phyloP scores from a whole-genome alignment of 1,284 basidiomycete species.

The Vanrija humicola region DNA sequence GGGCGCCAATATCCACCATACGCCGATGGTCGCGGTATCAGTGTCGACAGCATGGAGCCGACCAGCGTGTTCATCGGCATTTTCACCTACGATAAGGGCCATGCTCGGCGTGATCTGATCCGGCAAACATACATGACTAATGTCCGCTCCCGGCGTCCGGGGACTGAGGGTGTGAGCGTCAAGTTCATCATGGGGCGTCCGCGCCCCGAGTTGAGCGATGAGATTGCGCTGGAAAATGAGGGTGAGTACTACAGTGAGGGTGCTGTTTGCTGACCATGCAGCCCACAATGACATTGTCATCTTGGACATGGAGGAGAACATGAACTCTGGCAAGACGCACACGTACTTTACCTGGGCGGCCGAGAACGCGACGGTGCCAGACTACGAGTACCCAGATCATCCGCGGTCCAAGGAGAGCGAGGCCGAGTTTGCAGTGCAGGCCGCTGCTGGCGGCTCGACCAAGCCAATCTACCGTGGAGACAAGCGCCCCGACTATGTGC shows the following conservation, averaged over 20 bases:
- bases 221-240: constrained; percentile 85
- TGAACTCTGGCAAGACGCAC: constrained; percentile 53
- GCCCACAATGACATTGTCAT: constrained; percentile 61
- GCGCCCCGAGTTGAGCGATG: constrained; percentile 68
- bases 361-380: constrained; percentile 83
- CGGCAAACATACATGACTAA: constrained; percentile 87
- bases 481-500: constrained; percentile 72
- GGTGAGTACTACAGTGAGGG: constrained; percentile 56
- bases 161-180: constrained; percentile 79
- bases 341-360: constrained; percentile 61
- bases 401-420: constrained; percentile 10
- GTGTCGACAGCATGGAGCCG: constrained; percentile 69
- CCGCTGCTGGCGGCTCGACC: neutral
- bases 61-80: constrained; percentile 87
- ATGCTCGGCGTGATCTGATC: constrained; percentile 83
- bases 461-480: constrained; percentile 35
- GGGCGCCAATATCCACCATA: constrained; percentile 18
- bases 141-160: constrained; percentile 68
- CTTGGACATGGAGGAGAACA: constrained; percentile 53
- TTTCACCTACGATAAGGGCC: constrained; percentile 80
- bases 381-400: constrained; percentile 29
- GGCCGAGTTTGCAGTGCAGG: neutral
- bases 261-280: constrained; percentile 34
- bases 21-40: constrained; percentile 16
- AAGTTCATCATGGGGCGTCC: constrained; percentile 90